Base-by-base conservation (phyloP, 768 basidiomycete species). In the Thelephora ganbajun region DNA sequence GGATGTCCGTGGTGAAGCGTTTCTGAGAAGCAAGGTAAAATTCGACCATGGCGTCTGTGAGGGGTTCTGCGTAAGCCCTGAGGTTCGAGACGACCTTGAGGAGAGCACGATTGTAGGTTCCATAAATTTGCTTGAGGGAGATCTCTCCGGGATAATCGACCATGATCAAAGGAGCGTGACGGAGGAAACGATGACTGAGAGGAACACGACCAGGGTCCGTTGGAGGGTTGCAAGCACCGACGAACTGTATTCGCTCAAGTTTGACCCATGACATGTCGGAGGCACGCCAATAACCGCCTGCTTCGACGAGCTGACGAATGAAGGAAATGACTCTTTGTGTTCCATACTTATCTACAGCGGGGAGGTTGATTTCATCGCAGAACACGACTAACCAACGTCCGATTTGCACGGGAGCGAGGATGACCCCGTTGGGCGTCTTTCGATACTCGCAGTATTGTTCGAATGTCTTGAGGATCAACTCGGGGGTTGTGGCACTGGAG, bases 201-300 rank as follows among this genome's bases (percentile, higher is more conserved):
- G 94, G 93, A n/a, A 98, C 93, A 63, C 96, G 91, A 49, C 96
- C 96, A 42, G 96, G 93, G 67, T 99, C 96, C 14, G 96, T 98
- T 2, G 96, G 96, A 20, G 96, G 96, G 61, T 99, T 99, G 65
- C 96, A 99, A 45, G 96, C 96, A 44, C 96, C 96, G 41, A 99
- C 96, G 60, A 99, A 98, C 63, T 99, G 96, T 51, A 99, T 97
- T n/a, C 96, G 80, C 62, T 98, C 96, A 46, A 99, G 72, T 58
- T 83, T 88, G 56, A 99, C 92, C 93, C 94, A 99, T 12, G 92
- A 77, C 78, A 92, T 87, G 64, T 99, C 96, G 13, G 75, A 76
- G 2, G 91, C 77, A 26, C 96, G 76, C 86, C 93, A 99, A 63
- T 88, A 99, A 2, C 96, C 96, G 23, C 87, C 85, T 39, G 75